These are phyloP conservation scores for Acanthamoeba castellanii DNA, from an alignment of 208 protist species.

Conservation along the genomic window DNA sequence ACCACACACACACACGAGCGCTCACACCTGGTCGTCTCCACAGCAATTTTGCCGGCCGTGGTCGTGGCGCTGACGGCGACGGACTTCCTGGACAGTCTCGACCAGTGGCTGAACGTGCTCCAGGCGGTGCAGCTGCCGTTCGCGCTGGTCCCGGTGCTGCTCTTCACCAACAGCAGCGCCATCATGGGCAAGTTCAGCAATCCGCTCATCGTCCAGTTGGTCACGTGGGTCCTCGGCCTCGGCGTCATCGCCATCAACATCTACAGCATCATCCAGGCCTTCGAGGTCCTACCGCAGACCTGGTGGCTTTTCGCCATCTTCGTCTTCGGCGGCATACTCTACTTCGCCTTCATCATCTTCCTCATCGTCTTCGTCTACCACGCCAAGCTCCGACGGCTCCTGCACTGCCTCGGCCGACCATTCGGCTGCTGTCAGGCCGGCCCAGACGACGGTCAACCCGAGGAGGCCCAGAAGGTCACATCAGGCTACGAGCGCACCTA, in stretches of 20 bases:
- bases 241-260: constrained; percentile 50
- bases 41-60: constrained; percentile 89
- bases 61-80: constrained; percentile 79
- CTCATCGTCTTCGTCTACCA: constrained; percentile 1
- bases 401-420: neutral
- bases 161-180: constrained; percentile 69
- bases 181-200: constrained; percentile 78
- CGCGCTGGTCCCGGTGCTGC: constrained; percentile 84
- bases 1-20: neutral
- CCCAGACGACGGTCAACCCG: neutral
- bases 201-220: neutral
- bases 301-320: constrained; percentile 6
- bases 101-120: constrained; percentile 86
- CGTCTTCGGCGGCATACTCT: neutral
- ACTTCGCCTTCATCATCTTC: constrained; percentile 40
- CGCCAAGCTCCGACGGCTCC: neutral
- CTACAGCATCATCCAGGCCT: constrained; percentile 38
- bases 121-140: constrained; percentile 89
- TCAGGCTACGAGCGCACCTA: too few species aligned
- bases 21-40: neutral
- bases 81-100: constrained; percentile 76
- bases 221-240: constrained; percentile 66
- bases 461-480: neutral
- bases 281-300: constrained; percentile 24
- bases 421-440: neutral